Evolutionary conservation across 2,329 filamentous ascomycete genomes (phyloP), one percentile per base, ranked within the genome.

Genomic region (Neonectria sp.): DNA sequence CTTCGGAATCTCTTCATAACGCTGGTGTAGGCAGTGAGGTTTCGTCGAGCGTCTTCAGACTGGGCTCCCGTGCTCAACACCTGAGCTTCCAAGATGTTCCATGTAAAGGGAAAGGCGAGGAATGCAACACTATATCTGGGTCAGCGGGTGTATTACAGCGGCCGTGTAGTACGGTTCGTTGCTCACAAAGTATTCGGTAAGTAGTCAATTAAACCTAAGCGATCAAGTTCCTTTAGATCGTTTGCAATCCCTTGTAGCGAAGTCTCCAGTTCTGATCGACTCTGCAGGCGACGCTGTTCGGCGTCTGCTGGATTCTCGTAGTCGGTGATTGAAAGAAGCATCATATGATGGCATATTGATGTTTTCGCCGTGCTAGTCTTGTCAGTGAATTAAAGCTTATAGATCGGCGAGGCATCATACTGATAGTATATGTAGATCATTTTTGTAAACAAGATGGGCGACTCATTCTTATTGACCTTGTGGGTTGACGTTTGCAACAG

Each of bases 311-410:
- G 40, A 12, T 45, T 45, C 40, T 24, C 40, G 6, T 45, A 21
- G 40, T 45, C 40, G n/a, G 40, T 45, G 17, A 45, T 45, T n/a
- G 40, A 45, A 21, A 45, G 40, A 45, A 45, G 40, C 40, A 45
- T 45, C 40, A 45, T 45, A n/a, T 45, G 40, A 12, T 45, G 40
- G 5, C 40, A 45, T 45, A 45, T 21, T 45, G 40, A 45, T 4
- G 9, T 45, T 21, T 45, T 45, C 6, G 40, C 40, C 7, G 40
- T 45, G 40, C 40, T 45, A 45, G 6, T 12, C 3, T 24, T 45
- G 40, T 45, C 1, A 45, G 40, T 21, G 3, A 24, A 5, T 11
- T 6, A 21, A 21, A 21, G 1, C 7, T n/a, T 4, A 21, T 21
- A n/a, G 40, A 45, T n/a, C 1, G 6, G 8, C 15, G 15, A 45